Base-by-base conservation (phyloP, 2,329 filamentous ascomycete genomes). In the Alternaria solani region DNA sequence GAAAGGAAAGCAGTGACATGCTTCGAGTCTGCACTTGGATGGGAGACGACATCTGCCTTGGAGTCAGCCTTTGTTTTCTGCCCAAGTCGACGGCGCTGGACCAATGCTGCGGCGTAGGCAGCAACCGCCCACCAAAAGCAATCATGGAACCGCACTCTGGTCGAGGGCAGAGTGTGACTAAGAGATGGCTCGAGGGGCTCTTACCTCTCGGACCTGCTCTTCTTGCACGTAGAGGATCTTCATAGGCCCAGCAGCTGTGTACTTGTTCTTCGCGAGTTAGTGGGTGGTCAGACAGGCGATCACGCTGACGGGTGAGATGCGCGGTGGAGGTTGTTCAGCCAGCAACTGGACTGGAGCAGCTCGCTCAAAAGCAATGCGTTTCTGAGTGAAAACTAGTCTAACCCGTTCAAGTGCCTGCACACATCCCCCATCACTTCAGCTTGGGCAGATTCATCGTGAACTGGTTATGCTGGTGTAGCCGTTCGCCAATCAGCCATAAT, bases 111-210 rank as follows among this genome's bases (percentile, higher is more conserved):
- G 12, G 53, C n/a, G 20, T 30, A 30, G 20, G 20, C 18, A 49
- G 26, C 53, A 42, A 55, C 12, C 32, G 39, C 25, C 36, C 26
- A 28, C 48, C 38, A 54, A 47, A 56, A 55, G 41, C 41, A 56
- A 41, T 53, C 55, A 54, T 60, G 57, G 64, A 63, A 65, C 66
- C 60, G 55, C 55, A 51, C 58, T 61, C 52, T 62, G 42, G 59
- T 48, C 36, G 49, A 62, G 46, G 64, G n/a, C 23, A 47, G 46
- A 46, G 18, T 28, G 51, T 11, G 7, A 39, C 44, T 26, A 26
- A 25, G 23, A n/a, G 23, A 25, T 34, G 16, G 32, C 38, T 41
- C 32, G 23, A 23, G 18, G 30, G 18, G 51, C 44, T 46, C 53
- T n/a, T 51, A 52, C 47, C 41, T 48, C 46, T 18, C 28, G 9